These are phyloP conservation scores for Boletus sensibilis DNA, from an alignment of 768 basidiomycete genomes.

Conservation along the genomic window DNA sequence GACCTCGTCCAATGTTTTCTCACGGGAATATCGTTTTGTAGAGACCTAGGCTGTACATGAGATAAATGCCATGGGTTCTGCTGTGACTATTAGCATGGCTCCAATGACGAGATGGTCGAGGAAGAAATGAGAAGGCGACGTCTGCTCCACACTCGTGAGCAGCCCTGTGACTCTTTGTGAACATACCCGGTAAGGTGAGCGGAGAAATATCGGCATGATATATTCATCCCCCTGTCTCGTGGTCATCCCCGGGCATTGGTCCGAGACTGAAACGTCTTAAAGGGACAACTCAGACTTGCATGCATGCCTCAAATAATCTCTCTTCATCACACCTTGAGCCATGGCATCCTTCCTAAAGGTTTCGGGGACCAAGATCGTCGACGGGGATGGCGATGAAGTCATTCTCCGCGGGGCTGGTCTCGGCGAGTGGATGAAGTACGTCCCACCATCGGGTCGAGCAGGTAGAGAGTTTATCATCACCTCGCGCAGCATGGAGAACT, in stretches of 20 bases:
- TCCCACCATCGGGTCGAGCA: slow-evolving; percentile 20
- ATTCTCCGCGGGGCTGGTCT: slow-evolving; percentile 73
- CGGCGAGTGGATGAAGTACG: slow-evolving; percentile 86
- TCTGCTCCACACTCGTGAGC: not conserved
- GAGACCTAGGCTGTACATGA: slow-evolving; percentile 18
- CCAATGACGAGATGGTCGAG: not conserved
- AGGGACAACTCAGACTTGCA: not conserved
- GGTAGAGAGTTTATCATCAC: slow-evolving; percentile 2
- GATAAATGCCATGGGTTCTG: not conserved
- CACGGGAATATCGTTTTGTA: slow-evolving; percentile 21
- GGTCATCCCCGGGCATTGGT: not conserved
- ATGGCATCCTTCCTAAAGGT: slow-evolving; percentile 50
- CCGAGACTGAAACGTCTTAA: slow-evolving; percentile 1
- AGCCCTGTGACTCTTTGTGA: slow-evolving; percentile 4
- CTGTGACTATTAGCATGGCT: not conserved
- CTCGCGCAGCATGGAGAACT: slow-evolving; percentile 66
- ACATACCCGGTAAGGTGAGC: not conserved
- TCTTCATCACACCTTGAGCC: not conserved
- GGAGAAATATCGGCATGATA: slow-evolving; percentile 20
- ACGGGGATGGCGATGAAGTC: slow-evolving; percentile 54
- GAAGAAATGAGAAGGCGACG: slow-evolving; percentile 1
- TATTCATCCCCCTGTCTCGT: not conserved
- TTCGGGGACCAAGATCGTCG: slow-evolving; percentile 58
- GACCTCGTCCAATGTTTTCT: slow-evolving; percentile 9
- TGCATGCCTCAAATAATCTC: not conserved